These are phyloP conservation scores for Russula virescens DNA, from an alignment of 768 basidiomycete genomes.

Conservation along the genomic window DNA sequence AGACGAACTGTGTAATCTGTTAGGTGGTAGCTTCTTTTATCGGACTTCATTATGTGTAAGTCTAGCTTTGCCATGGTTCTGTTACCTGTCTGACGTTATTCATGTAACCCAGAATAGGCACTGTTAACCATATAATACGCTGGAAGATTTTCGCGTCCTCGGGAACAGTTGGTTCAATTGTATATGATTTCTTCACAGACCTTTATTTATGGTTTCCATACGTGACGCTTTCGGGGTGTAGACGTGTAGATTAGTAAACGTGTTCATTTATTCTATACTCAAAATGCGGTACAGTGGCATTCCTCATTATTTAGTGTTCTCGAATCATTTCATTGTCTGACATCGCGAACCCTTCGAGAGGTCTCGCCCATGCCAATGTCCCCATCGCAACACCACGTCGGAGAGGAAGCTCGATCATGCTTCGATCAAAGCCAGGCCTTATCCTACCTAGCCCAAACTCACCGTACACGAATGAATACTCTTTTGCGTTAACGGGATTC, in stretches of 20 bases:
- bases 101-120: neutral
- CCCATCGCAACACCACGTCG: no score
- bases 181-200: neutral
- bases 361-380: no score
- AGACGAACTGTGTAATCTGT: slow-evolving; percentile 21
- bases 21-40: neutral
- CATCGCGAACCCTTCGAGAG: no score
- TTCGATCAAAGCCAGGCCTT: no score
- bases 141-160: neutral
- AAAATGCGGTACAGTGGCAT: neutral
- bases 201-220: neutral
- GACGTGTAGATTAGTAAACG: neutral
- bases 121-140: neutral
- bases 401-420: no score
- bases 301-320: neutral
- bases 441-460: no score
- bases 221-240: neutral
- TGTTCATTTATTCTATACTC: neutral
- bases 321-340: no score
- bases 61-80: neutral
- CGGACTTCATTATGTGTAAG: neutral
- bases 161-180: neutral
- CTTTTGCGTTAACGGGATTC: no score
- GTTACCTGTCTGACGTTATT: neutral
- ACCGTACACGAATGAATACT: no score